A percentile compares a stretch with the other conserved stretches of the same genome.
Evolutionary conservation across 1,284 basidiomycete species (phyloP).

Genomic region (Ustilago tritici): DNA sequence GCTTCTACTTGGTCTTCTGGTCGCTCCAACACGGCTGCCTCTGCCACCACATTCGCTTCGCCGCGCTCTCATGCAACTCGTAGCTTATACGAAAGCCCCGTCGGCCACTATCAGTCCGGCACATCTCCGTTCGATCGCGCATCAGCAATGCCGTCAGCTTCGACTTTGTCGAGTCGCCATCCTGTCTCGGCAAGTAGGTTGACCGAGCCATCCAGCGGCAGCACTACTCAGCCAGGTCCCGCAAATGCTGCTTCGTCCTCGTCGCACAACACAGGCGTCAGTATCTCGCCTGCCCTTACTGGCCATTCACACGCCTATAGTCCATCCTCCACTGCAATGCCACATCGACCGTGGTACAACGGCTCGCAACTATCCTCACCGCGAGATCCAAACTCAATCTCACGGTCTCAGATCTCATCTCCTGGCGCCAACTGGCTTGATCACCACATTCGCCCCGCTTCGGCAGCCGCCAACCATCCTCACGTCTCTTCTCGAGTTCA

Average conservation of each 20-base stretch:
- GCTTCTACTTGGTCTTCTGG: background rate
- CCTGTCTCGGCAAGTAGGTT: slow-evolving; percentile 36
- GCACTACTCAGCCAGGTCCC: background rate
- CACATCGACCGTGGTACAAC: slow-evolving; percentile 29
- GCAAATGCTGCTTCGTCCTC: slow-evolving; percentile 5
- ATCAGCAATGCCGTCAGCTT: slow-evolving; percentile 12
- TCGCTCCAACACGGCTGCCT: slow-evolving; percentile 2
- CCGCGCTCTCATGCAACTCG: slow-evolving; percentile 18
- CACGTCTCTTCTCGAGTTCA: slow-evolving; percentile 9
- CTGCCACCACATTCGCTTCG: slow-evolving; percentile 18
- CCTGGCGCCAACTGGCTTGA: slow-evolving; percentile 31
- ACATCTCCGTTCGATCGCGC: slow-evolving; percentile 12
- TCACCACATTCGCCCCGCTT: slow-evolving; percentile 20
- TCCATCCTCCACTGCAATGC: slow-evolving; percentile 23
- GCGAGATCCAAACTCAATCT: slow-evolving; percentile 17
- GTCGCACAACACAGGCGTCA: slow-evolving; percentile 9
- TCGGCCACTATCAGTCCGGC: slow-evolving; percentile 7
- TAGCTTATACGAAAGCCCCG: slow-evolving; percentile 9
- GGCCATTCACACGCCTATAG: slow-evolving; percentile 25
- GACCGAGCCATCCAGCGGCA: slow-evolving; percentile 12
- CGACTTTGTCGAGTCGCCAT: slow-evolving; percentile 22
- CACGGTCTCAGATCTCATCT: slow-evolving; percentile 31
- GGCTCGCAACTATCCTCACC: slow-evolving; percentile 36
- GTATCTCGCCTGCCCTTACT: slow-evolving; percentile 23
- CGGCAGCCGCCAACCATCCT: slow-evolving; percentile 16